phyloP scores from a whole-genome alignment of 148 eudicot genomes.

The Oxyria digyna region DNA sequence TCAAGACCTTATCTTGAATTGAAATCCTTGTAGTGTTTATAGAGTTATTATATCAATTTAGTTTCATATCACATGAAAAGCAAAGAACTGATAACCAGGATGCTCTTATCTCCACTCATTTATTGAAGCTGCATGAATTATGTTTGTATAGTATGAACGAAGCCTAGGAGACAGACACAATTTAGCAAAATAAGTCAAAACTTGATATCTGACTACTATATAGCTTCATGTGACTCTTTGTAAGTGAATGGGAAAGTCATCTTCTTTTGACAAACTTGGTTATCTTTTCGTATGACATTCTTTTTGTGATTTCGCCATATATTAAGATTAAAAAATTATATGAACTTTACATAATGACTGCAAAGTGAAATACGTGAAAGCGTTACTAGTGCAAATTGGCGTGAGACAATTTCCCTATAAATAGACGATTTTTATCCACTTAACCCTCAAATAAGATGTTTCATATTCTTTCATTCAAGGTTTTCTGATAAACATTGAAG shows the following conservation, averaged over 20 bases:
- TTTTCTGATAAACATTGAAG: too few species aligned
- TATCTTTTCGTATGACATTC: background rate
- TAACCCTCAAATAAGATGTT: background rate
- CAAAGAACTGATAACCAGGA: background rate
- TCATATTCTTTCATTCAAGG: too few species aligned
- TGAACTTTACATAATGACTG: background rate
- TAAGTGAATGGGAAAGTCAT: background rate
- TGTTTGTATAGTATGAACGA: background rate
- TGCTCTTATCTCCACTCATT: background rate
- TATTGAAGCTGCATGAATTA: background rate
- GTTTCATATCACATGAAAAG: background rate
- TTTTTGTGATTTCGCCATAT: background rate
- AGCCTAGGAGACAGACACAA: background rate
- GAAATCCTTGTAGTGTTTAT: background rate
- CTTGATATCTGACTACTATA: too few species aligned
- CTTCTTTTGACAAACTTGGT: background rate
- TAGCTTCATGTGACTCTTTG: constrained; percentile 3
- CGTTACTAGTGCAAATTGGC: background rate
- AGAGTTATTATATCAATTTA: background rate
- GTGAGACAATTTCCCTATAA: background rate
- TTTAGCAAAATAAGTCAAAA: too few species aligned
- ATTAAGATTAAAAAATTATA: background rate
- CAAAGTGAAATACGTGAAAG: too few species aligned
- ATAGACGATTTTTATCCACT: background rate
- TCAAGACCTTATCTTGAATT: too few species aligned